These are phyloP conservation scores for Chytriomyces sp. DNA, from an alignment of 192 early-diverging fungal genomes.

Conservation along the genomic window DNA sequence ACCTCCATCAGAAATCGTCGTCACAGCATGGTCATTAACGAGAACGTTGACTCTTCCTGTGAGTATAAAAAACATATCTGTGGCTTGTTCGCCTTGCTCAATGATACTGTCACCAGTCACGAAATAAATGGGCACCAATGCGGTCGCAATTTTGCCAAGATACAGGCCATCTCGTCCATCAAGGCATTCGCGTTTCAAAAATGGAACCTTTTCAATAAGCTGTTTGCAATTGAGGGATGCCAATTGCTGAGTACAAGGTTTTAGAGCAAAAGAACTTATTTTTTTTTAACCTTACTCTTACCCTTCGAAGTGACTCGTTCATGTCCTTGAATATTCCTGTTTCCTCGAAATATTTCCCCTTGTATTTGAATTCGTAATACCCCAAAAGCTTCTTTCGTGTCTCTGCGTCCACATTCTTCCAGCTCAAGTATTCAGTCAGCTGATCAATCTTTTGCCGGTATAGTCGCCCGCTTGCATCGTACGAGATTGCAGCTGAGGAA, in stretches of 20 bases:
- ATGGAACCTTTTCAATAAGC: slow-evolving; percentile 38
- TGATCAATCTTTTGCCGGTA: slow-evolving; percentile 22
- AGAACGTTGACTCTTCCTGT: slow-evolving; percentile 26
- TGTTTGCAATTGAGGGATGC: slow-evolving; percentile 32
- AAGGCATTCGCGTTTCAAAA: slow-evolving; percentile 21
- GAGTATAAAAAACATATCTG: slow-evolving; percentile 43
- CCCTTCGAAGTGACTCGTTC: slow-evolving; percentile 28
- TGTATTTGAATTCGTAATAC: slow-evolving; percentile 39
- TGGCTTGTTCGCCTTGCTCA: slow-evolving; percentile 37
- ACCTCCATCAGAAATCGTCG: slow-evolving; percentile 26
- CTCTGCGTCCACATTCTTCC: slow-evolving; percentile 10
- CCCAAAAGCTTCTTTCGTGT: slow-evolving; percentile 10
- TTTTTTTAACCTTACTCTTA: background rate
- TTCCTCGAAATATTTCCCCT: slow-evolving; percentile 39
- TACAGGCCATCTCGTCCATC: slow-evolving; percentile 34
- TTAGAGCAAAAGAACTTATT: background rate
- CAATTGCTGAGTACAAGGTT: slow-evolving; percentile 24
- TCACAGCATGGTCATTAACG: slow-evolving; percentile 31
- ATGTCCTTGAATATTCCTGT: slow-evolving; percentile 17
- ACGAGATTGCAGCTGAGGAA: slow-evolving; percentile 17
- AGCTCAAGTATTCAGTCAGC: slow-evolving; percentile 11
- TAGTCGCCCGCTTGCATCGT: slow-evolving; percentile 8
- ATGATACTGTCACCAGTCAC: slow-evolving; percentile 30
- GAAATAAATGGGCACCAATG: slow-evolving; percentile 25
- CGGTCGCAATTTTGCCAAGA: slow-evolving; percentile 30